Evolutionary conservation across 140 eudicot species (phyloP).

Genomic region (Oenanthe javanica): DNA sequence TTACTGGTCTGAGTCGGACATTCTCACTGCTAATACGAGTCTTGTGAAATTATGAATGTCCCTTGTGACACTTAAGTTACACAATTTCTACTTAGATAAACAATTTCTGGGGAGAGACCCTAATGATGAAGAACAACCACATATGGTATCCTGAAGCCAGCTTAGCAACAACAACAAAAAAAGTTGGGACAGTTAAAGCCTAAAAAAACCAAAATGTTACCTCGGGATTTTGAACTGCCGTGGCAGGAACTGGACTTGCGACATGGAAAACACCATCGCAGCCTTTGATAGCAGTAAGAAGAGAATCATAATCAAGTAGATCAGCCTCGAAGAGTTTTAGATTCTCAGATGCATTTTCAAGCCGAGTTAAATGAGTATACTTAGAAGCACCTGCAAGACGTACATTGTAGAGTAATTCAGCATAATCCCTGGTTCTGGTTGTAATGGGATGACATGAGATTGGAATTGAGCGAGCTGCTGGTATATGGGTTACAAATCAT

Average conservation of each 20-base stretch:
- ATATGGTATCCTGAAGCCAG: no score
- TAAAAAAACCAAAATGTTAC: conserved; percentile 14
- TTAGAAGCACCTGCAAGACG: conserved; percentile 41
- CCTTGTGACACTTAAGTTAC: background rate
- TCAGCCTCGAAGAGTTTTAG: conserved; percentile 62
- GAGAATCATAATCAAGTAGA: conserved; percentile 48
- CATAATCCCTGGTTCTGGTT: background rate
- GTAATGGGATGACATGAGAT: background rate
- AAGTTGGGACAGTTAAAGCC: background rate
- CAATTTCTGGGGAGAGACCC: background rate
- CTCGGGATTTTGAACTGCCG: conserved; percentile 64
- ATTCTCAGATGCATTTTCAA: conserved; percentile 50
- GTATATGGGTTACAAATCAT: no score
- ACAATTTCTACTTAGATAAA: background rate
- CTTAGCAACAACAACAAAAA: no score
- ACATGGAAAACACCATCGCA: conserved; percentile 70
- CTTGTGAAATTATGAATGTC: background rate
- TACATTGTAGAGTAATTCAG: background rate
- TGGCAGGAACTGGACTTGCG: conserved; percentile 69
- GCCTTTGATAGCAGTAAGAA: conserved; percentile 47
- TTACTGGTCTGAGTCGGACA: background rate
- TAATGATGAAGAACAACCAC: background rate
- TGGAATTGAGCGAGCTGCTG: no score
- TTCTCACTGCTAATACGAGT: background rate
- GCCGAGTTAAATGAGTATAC: conserved; percentile 42